phyloP scores from a whole-genome alignment of 139 green algal species.

The Astrephomene gubernaculifera region DNA sequence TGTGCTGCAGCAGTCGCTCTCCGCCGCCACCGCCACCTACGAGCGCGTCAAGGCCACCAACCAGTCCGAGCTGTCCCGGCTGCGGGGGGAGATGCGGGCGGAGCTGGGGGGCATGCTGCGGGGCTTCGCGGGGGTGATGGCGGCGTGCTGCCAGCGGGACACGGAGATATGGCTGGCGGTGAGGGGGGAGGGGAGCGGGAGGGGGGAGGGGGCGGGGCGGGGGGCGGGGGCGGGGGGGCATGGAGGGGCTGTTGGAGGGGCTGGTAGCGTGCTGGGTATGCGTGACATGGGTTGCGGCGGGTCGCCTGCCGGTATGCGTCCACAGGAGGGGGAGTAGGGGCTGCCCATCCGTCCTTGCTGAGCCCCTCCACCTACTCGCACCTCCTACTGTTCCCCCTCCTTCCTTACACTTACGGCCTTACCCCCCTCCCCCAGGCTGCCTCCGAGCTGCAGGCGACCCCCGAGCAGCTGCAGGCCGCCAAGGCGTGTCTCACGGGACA shows the following conservation, averaged over 20 bases:
- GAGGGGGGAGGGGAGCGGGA: neutral
- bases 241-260: too few relatives aligned
- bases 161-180: slow-evolving; percentile 64
- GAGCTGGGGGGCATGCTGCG: slow-evolving; percentile 42
- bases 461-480: slow-evolving; percentile 40
- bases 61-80: slow-evolving; percentile 50
- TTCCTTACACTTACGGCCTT: neutral
- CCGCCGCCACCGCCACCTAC: slow-evolving; percentile 64
- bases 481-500: neutral
- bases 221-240: neutral
- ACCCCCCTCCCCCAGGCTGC: slow-evolving; percentile 17
- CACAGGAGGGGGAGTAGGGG: neutral
- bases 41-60: slow-evolving; percentile 69
- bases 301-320: too few relatives aligned
- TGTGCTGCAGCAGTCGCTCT: slow-evolving; percentile 60
- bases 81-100: slow-evolving; percentile 38
- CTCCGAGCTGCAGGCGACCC: slow-evolving; percentile 47
- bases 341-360: neutral
- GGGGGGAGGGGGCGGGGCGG: neutral
- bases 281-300: too few relatives aligned
- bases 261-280: too few relatives aligned
- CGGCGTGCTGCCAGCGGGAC: slow-evolving; percentile 43
- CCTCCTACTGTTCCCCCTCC: neutral
- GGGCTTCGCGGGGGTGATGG: neutral
- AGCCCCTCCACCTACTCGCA: neutral